Evolutionary conservation across 139 green algal genomes (phyloP), one percentile per base, ranked within the genome.

Genomic region (Zygnema cylindricum): DNA sequence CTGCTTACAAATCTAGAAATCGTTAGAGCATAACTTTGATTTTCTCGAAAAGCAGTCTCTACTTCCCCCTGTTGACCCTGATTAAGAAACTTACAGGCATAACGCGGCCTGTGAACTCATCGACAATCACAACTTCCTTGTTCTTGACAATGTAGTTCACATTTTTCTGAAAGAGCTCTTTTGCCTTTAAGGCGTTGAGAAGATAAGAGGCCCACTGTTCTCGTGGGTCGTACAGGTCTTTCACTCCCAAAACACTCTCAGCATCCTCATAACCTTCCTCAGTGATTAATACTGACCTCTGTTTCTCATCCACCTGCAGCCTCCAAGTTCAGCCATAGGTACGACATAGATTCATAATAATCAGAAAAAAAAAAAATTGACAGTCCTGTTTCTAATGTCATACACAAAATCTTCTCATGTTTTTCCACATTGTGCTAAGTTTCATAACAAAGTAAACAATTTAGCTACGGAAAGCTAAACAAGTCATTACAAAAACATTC

Each of bases 201-300:
- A 99, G 81, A 93, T 96, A 99, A 39, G 93, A 95, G 16, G 96
- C 96, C 97, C 97, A 99, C 94, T 98, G 97, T 78, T 97, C 95
- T 23, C 95, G 92, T 11, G 97, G 96, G 89, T 99, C 96, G 92
- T 99, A 99, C 88, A 99, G 93, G 91, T 99, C 97, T 0, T 82
- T 43, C 79, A 89, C 95, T 91, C 95, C 90, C 87, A 99, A 94
- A 63, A 98, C 93, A 23, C 98, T 95, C 92, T 99, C 97, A 16
- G 97, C 96, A 16, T 96, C 97, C 92, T 99, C 97, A 86, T 99
- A 99, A 1, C 97, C 97, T 39, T 99, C 97, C 89, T 99, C 97
- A 0, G 96, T 99, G 40, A 99, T 92, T 84, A 99, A 90, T 43
- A 99, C 94, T 75, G 93, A 96, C 90, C 97, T 96, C 94, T 99